These are phyloP conservation scores for Stephanodiscus minutulus DNA, from an alignment of 108 stramenopile species.

Conservation along the genomic window DNA sequence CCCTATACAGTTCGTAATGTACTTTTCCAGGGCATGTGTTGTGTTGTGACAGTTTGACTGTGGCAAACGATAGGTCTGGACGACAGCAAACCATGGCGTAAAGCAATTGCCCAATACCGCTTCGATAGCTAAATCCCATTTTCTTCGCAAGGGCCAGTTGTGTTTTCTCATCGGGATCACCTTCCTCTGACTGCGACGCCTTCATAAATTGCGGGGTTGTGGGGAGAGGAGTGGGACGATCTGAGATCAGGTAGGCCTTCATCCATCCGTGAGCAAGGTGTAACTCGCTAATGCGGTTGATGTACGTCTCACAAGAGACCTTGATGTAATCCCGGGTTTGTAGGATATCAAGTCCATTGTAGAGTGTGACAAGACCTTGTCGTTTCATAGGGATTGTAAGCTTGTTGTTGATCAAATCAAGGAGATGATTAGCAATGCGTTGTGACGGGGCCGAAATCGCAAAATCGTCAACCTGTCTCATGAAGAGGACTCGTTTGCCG, in stretches of 20 bases:
- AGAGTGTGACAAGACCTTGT: neutral
- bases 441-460: neutral
- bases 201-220: neutral
- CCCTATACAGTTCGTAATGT: neutral
- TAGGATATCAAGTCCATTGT: no score
- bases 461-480: constrained; percentile 31
- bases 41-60: constrained; percentile 9
- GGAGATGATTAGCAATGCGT: neutral
- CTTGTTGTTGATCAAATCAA: neutral
- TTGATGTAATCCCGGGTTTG: no score
- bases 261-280: neutral
- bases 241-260: neutral
- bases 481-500: constrained; percentile 4
- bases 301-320: no score
- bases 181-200: neutral
- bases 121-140: neutral
- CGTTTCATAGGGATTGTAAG: constrained; percentile 9
- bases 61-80: neutral
- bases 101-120: neutral
- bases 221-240: no score
- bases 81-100: neutral
- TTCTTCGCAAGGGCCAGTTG: neutral
- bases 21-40: neutral
- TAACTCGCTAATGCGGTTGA: neutral
- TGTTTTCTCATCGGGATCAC: neutral